These are phyloP conservation scores for Laburnicola sp. DNA, from an alignment of 2,329 filamentous ascomycete species.

Conservation along the genomic window DNA sequence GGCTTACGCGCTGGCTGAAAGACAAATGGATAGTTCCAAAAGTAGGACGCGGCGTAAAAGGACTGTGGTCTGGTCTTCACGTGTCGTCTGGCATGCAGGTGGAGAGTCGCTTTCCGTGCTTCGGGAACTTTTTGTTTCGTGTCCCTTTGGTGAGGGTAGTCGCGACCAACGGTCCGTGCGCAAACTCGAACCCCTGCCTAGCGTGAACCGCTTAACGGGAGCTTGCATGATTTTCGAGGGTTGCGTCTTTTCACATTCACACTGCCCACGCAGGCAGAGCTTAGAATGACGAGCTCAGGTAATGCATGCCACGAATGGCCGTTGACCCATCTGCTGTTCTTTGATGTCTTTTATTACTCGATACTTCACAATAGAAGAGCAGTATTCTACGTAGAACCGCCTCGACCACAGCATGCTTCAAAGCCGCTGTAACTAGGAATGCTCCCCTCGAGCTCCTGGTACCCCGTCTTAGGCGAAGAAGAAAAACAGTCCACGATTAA, in stretches of 20 bases:
- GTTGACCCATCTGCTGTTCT: constrained; percentile 1
- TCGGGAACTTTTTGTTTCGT: constrained; percentile 32
- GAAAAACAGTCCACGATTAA: constrained; percentile 83
- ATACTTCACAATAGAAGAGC: constrained; percentile 3
- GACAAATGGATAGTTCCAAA: background rate
- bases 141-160: constrained; percentile 30
- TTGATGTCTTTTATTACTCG: constrained; percentile 5
- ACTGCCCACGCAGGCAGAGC: too few relatives aligned
- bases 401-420: constrained; percentile 56
- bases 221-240: constrained; percentile 25
- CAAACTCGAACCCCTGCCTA: constrained; percentile 25
- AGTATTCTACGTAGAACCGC: constrained; percentile 41
- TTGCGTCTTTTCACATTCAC: constrained; percentile 5
- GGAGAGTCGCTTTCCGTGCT: background rate
- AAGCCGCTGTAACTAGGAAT: constrained; percentile 62
- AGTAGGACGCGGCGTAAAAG: background rate
- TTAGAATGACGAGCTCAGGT: background rate
- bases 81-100: constrained; percentile 10
- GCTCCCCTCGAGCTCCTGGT: constrained; percentile 75
- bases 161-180: constrained; percentile 18
- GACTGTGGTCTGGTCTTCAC: constrained; percentile 2
- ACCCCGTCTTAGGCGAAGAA: constrained; percentile 80
- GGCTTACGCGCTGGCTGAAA: background rate
- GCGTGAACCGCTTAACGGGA: constrained; percentile 20
- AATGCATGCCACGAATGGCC: background rate